Conservation (phyloP, 495 filamentous ascomycete genomes). For the Aspergillus avenaceus region DNA sequence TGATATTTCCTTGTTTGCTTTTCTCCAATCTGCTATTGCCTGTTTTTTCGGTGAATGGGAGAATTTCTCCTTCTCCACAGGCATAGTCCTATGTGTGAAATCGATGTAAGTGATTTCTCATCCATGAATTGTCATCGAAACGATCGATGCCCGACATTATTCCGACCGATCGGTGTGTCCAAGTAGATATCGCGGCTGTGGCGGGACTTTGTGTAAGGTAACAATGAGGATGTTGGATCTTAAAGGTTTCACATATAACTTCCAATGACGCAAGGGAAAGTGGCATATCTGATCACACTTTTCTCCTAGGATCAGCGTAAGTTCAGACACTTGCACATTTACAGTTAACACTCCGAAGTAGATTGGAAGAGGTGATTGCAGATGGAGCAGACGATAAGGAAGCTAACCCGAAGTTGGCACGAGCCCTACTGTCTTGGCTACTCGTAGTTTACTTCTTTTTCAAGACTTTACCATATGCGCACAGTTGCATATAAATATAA, state of each 20-base stretch:
- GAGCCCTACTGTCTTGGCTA: background rate
- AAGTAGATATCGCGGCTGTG: conserved; percentile 25
- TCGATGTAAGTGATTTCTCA: background rate
- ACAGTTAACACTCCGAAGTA: background rate
- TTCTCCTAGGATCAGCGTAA: background rate
- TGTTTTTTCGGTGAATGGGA: too few species aligned
- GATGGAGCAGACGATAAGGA: background rate
- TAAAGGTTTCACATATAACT: background rate
- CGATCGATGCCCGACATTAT: background rate
- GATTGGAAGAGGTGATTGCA: too few species aligned
- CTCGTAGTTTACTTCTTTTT: background rate
- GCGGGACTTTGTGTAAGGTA: conserved; percentile 14
- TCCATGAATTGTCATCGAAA: background rate
- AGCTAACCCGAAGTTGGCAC: background rate
- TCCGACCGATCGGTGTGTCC: conserved; percentile 7
- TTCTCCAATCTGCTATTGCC: background rate
- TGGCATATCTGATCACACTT: background rate
- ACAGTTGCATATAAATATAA: background rate
- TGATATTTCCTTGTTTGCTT: background rate
- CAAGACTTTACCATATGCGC: background rate
- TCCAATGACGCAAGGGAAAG: conserved; percentile 5
- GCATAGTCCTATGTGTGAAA: background rate
- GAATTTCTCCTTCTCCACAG: too few species aligned
- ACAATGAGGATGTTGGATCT: background rate
- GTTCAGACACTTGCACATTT: background rate